Evolutionary conservation across 352 stramenopile species (phyloP).

Genomic region (Aphanomyces euteiches): DNA sequence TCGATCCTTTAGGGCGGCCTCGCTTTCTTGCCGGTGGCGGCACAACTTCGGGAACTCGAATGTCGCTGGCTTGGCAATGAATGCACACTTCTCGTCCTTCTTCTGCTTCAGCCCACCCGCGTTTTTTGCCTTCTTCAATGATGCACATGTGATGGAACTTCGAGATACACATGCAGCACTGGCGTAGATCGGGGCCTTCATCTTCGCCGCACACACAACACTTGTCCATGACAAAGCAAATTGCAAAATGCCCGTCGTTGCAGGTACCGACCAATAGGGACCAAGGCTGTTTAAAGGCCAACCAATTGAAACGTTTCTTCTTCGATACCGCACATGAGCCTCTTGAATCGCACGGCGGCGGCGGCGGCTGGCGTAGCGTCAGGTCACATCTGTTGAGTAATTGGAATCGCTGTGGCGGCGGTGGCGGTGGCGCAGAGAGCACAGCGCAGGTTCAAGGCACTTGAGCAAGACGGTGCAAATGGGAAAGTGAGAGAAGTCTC

Average conservation of each 20-base stretch:
- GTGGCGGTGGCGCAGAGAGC: not conserved
- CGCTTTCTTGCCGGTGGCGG: not conserved
- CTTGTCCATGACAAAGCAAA: not conserved
- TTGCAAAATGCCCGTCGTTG: constrained; percentile 2
- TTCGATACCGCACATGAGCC: no score
- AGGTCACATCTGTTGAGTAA: not conserved
- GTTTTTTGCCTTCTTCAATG: not conserved
- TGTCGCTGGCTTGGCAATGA: not conserved
- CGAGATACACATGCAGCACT: not conserved
- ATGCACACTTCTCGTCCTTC: not conserved
- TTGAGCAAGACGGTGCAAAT: not conserved
- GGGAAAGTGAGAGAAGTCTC: not conserved
- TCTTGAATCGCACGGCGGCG: no score
- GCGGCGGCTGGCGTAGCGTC: no score
- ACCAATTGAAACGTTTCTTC: not conserved
- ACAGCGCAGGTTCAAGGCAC: not conserved
- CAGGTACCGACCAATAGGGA: not conserved
- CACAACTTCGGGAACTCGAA: not conserved
- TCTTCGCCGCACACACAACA: not conserved
- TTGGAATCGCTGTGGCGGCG: no score
- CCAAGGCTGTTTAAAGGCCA: not conserved
- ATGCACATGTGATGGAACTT: constrained; percentile 8
- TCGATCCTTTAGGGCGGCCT: not conserved
- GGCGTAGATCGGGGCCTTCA: not conserved
- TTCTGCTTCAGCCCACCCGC: not conserved